Percentiles rank a stretch among this genome's conserved stretches.
Conservation (phyloP, 1,284 basidiomycete genomes). For the Inonotus hispidus region DNA sequence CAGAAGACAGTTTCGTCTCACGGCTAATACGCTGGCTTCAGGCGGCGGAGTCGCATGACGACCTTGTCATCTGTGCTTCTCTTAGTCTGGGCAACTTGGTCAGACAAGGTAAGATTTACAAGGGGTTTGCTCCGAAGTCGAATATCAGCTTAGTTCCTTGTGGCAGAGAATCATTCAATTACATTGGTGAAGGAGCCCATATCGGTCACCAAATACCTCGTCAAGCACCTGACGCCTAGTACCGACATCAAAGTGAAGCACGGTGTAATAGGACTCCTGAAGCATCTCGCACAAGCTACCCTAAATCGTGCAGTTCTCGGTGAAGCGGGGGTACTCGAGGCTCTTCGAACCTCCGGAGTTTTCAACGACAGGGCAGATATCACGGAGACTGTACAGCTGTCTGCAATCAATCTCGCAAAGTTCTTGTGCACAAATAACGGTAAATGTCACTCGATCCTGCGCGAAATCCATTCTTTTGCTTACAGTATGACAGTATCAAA, state of each 20-base stretch:
- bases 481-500: slow-evolving; percentile 49
- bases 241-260: slow-evolving; percentile 81
- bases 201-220: slow-evolving; percentile 41
- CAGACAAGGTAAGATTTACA: slow-evolving; percentile 53
- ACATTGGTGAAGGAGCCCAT: slow-evolving; percentile 50
- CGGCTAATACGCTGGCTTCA: slow-evolving; percentile 76
- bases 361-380: slow-evolving; percentile 73
- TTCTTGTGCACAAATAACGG: slow-evolving; percentile 77
- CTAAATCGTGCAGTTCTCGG: slow-evolving; percentile 58
- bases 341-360: slow-evolving; percentile 59
- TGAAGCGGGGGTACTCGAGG: slow-evolving; percentile 58
- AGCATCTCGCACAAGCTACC: slow-evolving; percentile 76
- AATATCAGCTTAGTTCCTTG: slow-evolving; percentile 2
- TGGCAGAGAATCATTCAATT: slow-evolving; percentile 57
- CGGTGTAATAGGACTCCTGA: slow-evolving; percentile 75
- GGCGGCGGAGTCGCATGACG: slow-evolving; percentile 53
- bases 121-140: slow-evolving; percentile 1
- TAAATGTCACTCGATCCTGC: slow-evolving; percentile 36
- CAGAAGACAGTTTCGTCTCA: slow-evolving; percentile 61
- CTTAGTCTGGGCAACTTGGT: slow-evolving; percentile 80
- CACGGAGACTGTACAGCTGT: slow-evolving; percentile 81
- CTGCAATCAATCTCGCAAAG: slow-evolving; percentile 84
- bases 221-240: slow-evolving; percentile 32
- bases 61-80: slow-evolving; percentile 77
- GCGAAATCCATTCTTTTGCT: not conserved